Conservation (phyloP, 805 yeast genomes). For the Vanderwaltozyma polyspora region DNA sequence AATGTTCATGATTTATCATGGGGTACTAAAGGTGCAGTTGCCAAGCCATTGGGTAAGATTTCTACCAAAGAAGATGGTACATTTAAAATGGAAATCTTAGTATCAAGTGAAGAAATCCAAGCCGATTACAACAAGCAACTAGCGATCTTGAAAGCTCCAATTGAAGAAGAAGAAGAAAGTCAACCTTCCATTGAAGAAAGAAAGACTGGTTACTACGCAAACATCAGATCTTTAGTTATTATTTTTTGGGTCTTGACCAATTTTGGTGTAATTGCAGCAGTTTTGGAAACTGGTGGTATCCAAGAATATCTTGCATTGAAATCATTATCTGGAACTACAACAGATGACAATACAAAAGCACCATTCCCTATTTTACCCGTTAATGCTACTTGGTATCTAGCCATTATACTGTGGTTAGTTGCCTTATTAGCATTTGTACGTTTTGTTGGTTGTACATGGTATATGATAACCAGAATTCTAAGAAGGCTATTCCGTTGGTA, state of each 20-base stretch:
- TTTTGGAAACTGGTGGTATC: slow-evolving; percentile 75
- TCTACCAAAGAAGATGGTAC: slow-evolving; percentile 56
- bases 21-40: slow-evolving; percentile 83
- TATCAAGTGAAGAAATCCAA: slow-evolving; percentile 67
- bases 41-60: slow-evolving; percentile 70
- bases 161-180: slow-evolving; percentile 21
- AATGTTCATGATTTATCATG: slow-evolving; percentile 93
- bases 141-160: slow-evolving; percentile 9
- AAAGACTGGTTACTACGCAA: slow-evolving; percentile 78
- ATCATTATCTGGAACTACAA: slow-evolving; percentile 5
- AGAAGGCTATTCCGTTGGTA: slow-evolving; percentile 7
- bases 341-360: slow-evolving; percentile 9
- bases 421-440: slow-evolving; percentile 82
- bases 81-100: slow-evolving; percentile 61
- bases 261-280: slow-evolving; percentile 69
- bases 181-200: slow-evolving; percentile 36
- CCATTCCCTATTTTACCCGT: slow-evolving; percentile 11
- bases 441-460: slow-evolving; percentile 61
- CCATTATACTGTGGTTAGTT: slow-evolving; percentile 85
- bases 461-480: slow-evolving; percentile 33
- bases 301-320: slow-evolving; percentile 29
- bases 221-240: slow-evolving; percentile 80
- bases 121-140: slow-evolving; percentile 56
- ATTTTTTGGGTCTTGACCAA: slow-evolving; percentile 83
- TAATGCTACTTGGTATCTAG: slow-evolving; percentile 59